Evolutionary conservation across 768 basidiomycete species (phyloP).

Genomic region (Auriscalpium microsporum): DNA sequence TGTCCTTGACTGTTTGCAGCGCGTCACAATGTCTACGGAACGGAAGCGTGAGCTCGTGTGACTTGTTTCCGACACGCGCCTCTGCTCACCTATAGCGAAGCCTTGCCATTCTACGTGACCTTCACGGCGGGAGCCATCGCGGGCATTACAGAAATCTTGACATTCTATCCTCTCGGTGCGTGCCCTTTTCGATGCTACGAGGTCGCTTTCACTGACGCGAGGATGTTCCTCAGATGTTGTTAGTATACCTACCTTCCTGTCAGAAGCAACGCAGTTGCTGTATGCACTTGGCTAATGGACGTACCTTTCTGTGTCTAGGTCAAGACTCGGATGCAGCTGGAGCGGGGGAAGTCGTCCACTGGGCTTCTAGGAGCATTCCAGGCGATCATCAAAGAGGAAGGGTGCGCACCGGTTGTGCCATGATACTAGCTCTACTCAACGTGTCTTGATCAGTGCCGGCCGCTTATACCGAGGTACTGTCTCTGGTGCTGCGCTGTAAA

Average conservation of each 20-base stretch:
- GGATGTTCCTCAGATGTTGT: constrained; percentile 65
- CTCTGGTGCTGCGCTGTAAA: background rate
- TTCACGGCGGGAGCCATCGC: constrained; percentile 96
- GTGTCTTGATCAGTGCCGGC: constrained; percentile 44
- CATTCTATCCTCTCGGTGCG: constrained; percentile 86
- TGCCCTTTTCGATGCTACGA: constrained; percentile 2
- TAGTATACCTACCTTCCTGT: constrained; percentile 26
- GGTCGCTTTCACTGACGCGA: constrained; percentile 1
- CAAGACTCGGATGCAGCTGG: constrained; percentile 98
- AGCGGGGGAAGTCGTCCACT: constrained; percentile 65
- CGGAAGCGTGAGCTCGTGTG: constrained; percentile 1
- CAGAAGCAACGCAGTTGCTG: background rate
- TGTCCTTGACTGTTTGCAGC: too few species aligned
- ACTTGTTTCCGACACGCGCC: background rate
- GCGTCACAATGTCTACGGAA: background rate
- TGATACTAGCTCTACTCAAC: constrained; percentile 1
- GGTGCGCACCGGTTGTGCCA: constrained; percentile 42
- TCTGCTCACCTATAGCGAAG: constrained; percentile 26
- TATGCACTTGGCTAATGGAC: background rate
- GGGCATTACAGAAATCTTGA: constrained; percentile 76
- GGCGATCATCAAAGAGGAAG: constrained; percentile 83
- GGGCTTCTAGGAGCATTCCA: constrained; percentile 80
- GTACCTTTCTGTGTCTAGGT: constrained; percentile 42
- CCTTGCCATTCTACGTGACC: constrained; percentile 79
- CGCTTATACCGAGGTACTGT: constrained; percentile 78